Evolutionary conservation across 176 grass and related monocot genomes (phyloP).

Genomic region (Triticum monococcum): DNA sequence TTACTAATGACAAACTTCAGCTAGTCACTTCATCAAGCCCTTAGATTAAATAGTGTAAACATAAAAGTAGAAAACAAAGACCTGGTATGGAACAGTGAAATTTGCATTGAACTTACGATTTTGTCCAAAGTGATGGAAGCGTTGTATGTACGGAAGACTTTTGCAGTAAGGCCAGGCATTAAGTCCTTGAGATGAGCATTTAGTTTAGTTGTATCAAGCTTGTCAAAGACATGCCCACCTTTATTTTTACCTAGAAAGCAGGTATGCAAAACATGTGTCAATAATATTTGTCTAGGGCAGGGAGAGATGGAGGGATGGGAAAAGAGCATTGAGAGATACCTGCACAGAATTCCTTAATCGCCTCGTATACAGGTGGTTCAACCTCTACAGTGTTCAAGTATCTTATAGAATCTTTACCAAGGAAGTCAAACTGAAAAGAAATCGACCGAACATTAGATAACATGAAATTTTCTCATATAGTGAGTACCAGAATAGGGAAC

Average conservation of each 20-base stretch:
- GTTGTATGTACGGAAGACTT: constrained; percentile 99
- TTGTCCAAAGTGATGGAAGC: constrained; percentile 95
- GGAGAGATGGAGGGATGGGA: neutral
- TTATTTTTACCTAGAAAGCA: constrained; percentile 53
- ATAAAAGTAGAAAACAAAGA: no score
- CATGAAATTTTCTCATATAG: constrained; percentile 5
- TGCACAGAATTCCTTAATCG: constrained; percentile 69
- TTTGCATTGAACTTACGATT: constrained; percentile 59
- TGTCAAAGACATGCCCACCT: constrained; percentile 62
- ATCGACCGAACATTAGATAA: neutral
- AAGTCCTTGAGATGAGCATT: constrained; percentile 90
- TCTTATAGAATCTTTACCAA: constrained; percentile 99
- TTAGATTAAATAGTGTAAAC: no score
- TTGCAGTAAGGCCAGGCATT: constrained; percentile 97
- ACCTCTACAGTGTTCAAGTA: constrained; percentile 91
- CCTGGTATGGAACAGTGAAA: neutral
- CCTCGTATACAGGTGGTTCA: constrained; percentile 71
- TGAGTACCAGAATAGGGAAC: neutral
- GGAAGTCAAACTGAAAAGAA: constrained; percentile 81
- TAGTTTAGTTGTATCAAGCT: constrained; percentile 79
- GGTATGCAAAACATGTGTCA: neutral
- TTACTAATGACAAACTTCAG: no score
- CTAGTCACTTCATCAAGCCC: no score
- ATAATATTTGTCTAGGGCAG: neutral
- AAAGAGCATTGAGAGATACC: constrained; percentile 36